phyloP scores from a whole-genome alignment of 2,329 filamentous ascomycete genomes.

The Fusarium marasasianum region DNA sequence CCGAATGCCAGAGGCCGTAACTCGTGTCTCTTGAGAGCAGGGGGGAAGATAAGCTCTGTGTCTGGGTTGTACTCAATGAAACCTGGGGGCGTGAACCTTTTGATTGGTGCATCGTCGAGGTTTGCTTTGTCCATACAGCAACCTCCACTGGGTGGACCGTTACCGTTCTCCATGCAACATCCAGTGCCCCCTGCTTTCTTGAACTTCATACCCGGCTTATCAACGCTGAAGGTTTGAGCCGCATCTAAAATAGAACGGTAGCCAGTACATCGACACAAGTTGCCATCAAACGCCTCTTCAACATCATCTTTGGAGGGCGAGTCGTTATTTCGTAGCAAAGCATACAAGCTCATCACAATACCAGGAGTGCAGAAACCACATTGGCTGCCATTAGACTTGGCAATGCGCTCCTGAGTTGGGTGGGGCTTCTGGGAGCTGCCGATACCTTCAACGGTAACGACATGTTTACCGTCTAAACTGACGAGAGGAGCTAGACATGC shows the following conservation, averaged over 20 bases:
- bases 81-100: constrained; percentile 82
- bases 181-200: constrained; percentile 58
- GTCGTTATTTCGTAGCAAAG: constrained; percentile 85
- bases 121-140: constrained; percentile 75
- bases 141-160: constrained; percentile 52
- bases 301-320: constrained; percentile 82
- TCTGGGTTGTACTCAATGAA: constrained; percentile 96
- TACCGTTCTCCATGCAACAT: constrained; percentile 76
- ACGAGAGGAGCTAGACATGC: constrained; percentile 93
- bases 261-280: constrained; percentile 93
- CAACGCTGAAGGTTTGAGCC: constrained; percentile 83
- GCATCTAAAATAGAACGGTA: constrained; percentile 95
- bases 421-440: constrained; percentile 88
- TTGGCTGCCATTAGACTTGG: constrained; percentile 90
- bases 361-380: constrained; percentile 96
- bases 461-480: constrained; percentile 96
- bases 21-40: constrained; percentile 82
- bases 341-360: constrained; percentile 98
- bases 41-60: constrained; percentile 95
- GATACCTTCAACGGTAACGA: constrained; percentile 97
- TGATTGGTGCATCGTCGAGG: constrained; percentile 63
- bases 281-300: constrained; percentile 97
- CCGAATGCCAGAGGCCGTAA: constrained; percentile 87
- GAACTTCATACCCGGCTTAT: constrained; percentile 57
- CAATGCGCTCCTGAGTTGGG: constrained; percentile 89